These are phyloP conservation scores for Schwanniomyces sp. DNA, from an alignment of 805 yeast species.

Conservation along the genomic window DNA sequence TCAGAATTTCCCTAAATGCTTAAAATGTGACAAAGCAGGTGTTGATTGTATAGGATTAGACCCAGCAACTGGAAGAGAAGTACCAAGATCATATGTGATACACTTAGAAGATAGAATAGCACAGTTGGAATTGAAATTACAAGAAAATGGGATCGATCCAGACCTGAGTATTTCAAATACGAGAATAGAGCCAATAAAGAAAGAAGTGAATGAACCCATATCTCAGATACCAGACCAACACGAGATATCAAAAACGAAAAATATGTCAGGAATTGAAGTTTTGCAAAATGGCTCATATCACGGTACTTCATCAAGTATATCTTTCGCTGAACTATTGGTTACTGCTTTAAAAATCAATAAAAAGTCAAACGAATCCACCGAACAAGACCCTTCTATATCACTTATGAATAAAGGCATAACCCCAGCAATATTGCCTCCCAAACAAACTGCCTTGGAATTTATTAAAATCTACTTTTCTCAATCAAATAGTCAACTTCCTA, in stretches of 20 bases:
- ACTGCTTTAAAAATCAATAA: slow-evolving; percentile 67
- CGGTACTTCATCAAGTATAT: slow-evolving; percentile 31
- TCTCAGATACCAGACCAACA: background rate
- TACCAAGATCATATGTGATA: slow-evolving; percentile 76
- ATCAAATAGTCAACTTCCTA: slow-evolving; percentile 80
- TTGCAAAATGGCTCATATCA: background rate
- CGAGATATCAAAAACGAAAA: background rate
- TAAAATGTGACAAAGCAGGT: slow-evolving; percentile 61
- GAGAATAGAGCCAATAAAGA: background rate
- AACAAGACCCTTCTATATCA: slow-evolving; percentile 25
- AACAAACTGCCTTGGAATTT: slow-evolving; percentile 65
- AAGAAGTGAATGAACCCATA: background rate
- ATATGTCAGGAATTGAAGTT: background rate
- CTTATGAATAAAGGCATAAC: slow-evolving; percentile 16
- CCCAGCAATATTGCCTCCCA: slow-evolving; percentile 65
- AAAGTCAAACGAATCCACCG: slow-evolving; percentile 12
- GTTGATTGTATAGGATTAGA: slow-evolving; percentile 82
- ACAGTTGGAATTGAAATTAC: slow-evolving; percentile 52
- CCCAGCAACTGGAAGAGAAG: slow-evolving; percentile 84
- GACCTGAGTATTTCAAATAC: background rate
- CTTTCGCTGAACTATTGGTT: slow-evolving; percentile 74
- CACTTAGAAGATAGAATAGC: slow-evolving; percentile 67
- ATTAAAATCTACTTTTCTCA: slow-evolving; percentile 70
- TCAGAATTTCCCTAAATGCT: slow-evolving; percentile 64
- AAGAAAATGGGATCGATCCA: slow-evolving; percentile 34